phyloP scores from a whole-genome alignment of 495 filamentous ascomycete genomes.

The Hypoxylon lienhwacheense region DNA sequence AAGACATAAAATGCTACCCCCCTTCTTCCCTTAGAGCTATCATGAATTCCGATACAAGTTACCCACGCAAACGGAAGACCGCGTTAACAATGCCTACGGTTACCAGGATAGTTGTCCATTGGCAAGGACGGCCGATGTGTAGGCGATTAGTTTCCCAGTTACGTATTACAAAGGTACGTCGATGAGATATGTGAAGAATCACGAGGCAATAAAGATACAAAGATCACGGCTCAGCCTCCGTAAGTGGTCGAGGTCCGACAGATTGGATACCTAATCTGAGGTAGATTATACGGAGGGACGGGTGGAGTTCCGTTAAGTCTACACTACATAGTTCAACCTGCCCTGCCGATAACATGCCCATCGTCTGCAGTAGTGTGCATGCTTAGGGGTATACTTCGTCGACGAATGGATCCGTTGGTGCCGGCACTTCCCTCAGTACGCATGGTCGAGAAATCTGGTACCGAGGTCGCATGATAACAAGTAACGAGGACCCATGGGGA shows the following conservation, averaged over 20 bases:
- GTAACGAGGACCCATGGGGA: constrained; percentile 21
- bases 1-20: constrained; percentile 3
- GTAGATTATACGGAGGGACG: constrained; percentile 1
- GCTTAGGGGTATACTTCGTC: constrained; percentile 1
- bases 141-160: constrained; percentile 3
- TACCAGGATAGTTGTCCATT: constrained; percentile 12
- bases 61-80: no score
- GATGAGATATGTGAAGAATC: neutral
- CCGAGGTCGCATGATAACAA: constrained; percentile 23
- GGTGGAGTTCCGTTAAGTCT: neutral
- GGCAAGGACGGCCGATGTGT: constrained; percentile 5
- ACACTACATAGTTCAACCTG: constrained; percentile 4
- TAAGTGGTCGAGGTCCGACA: neutral
- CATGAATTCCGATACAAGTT: no score
- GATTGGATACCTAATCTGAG: no score
- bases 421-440: constrained; percentile 4
- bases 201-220: constrained; percentile 9
- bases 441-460: constrained; percentile 17
- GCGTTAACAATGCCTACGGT: neutral
- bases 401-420: constrained; percentile 6
- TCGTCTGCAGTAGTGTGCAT: no score
- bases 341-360: neutral
- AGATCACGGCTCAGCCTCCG: neutral
- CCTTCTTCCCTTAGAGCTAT: no score
- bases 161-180: constrained; percentile 4